Base-by-base conservation (phyloP, 164 flowering plant species). In the Liriodendron chinense region DNA sequence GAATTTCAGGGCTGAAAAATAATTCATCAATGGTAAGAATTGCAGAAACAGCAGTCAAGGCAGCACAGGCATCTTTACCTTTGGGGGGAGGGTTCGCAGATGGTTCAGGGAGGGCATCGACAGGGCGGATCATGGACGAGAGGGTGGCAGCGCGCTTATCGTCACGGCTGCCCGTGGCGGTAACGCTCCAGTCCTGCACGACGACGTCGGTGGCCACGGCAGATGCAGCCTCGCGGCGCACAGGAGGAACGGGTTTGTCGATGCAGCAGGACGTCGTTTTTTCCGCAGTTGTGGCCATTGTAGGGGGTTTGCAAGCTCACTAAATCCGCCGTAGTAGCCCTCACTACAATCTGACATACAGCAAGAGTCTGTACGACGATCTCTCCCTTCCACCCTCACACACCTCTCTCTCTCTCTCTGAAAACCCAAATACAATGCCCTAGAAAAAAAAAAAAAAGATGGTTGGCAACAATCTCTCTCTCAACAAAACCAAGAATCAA, bases 231-330 rank as follows among this genome's bases (percentile, higher is more conserved):
- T 56, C 71, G 3, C 77, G 66, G 10, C 65, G 78, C 47, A 47
- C 12, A 66, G 79, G 9, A 75, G 71, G n/a, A 18, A 50, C 24
- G 65, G 8, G 47, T n/a, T 24, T 47, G 72, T 7, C 57, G 20
- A 48, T 28, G 79, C 77, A 80, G 65, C 76, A 71, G 68, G 78
- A 74, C 98, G 94, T 79, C 95, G 94, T 74, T 81, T 88, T 91
- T 94, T 94, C 69, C 98, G 87, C 21, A 90, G 91, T 75, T 94
- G 98, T 56, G 95, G 97, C 98, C 98, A 94, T 94, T 94, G 94
- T 24, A 86, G 72, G 12, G 93, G 98, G 77, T 94, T 92, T 20
- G 85, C 85, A 75, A 90, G 87, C 82, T 87, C 92, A 66, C 89
- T 87, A 81, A 83, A 79, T 89, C 96, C 94, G 79, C 93, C 88